A percentile compares a stretch with the other conserved stretches of the same genome.
Conservation (phyloP, 495 filamentous ascomycete genomes). For the Talaromyces adpressus region DNA sequence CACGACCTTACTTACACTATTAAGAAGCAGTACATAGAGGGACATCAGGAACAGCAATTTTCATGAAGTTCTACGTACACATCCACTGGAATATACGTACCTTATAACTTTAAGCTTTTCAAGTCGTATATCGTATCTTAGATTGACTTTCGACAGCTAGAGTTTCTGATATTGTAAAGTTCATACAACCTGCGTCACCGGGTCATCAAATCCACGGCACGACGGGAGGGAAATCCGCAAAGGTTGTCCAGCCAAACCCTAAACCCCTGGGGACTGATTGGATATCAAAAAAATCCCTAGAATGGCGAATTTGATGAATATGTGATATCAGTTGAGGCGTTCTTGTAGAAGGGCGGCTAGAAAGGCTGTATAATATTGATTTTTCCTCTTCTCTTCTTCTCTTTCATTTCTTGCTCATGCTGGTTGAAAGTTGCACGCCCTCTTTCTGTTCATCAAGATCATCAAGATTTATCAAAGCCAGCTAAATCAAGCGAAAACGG, state of each 20-base stretch:
- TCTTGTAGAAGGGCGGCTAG: not conserved
- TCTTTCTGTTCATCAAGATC: not conserved
- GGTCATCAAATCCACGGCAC: not conserved
- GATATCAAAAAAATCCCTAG: not conserved
- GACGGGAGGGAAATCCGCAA: slow-evolving; percentile 3
- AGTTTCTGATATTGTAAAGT: not conserved
- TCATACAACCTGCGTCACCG: not conserved
- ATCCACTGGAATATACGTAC: too few species aligned
- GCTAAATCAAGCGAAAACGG: not conserved
- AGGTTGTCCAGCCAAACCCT: not conserved
- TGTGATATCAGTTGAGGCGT: slow-evolving; percentile 7
- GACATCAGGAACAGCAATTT: not conserved
- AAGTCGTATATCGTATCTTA: too few species aligned
- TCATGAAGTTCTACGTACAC: too few species aligned
- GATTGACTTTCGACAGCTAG: not conserved
- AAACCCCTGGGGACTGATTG: not conserved
- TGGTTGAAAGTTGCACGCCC: not conserved
- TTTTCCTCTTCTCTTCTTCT: not conserved
- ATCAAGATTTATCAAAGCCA: not conserved
- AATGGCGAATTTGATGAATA: slow-evolving; percentile 3
- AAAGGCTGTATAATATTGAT: not conserved
- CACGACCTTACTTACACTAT: not conserved
- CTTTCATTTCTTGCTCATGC: not conserved
- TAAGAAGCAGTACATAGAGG: not conserved
- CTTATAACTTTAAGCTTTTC: too few species aligned